phyloP scores from a whole-genome alignment of 768 basidiomycete species.

The Podaxis sp. region DNA sequence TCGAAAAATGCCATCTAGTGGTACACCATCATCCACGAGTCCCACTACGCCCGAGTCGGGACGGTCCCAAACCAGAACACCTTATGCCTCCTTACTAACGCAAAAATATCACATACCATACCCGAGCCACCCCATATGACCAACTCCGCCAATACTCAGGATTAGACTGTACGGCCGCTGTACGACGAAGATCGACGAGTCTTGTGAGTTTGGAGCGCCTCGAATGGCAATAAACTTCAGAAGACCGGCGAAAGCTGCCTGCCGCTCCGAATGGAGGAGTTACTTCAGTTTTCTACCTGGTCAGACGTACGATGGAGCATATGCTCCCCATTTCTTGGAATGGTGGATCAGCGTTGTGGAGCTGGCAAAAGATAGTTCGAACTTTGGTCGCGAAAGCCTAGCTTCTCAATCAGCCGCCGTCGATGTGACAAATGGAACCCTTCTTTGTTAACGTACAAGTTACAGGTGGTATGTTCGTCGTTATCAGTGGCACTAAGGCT shows the following conservation, averaged over 20 bases:
- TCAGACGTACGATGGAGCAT: not conserved
- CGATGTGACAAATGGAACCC: not conserved
- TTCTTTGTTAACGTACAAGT: not conserved
- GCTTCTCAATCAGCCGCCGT: not conserved
- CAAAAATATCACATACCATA: conserved; percentile 1
- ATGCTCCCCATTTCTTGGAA: not conserved
- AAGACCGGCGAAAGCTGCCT: not conserved
- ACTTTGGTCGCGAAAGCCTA: not conserved
- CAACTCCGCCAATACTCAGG: not conserved
- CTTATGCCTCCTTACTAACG: not conserved
- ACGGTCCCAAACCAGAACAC: conserved; percentile 1
- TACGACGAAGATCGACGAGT: not conserved
- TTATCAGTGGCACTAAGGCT: not conserved
- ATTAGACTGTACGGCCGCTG: not conserved
- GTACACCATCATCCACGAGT: conserved; percentile 7
- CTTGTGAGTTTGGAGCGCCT: not conserved
- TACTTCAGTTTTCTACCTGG: not conserved
- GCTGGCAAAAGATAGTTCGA: not conserved
- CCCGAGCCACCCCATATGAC: not conserved
- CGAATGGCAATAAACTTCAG: not conserved
- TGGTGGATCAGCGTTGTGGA: conserved; percentile 2
- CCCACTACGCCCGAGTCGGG: conserved; percentile 10
- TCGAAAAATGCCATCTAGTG: not conserved
- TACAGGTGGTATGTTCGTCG: not conserved
- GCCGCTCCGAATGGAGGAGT: not conserved